Conservation (phyloP, 495 filamentous ascomycete genomes). For the Xanthoparmelia taractica region DNA sequence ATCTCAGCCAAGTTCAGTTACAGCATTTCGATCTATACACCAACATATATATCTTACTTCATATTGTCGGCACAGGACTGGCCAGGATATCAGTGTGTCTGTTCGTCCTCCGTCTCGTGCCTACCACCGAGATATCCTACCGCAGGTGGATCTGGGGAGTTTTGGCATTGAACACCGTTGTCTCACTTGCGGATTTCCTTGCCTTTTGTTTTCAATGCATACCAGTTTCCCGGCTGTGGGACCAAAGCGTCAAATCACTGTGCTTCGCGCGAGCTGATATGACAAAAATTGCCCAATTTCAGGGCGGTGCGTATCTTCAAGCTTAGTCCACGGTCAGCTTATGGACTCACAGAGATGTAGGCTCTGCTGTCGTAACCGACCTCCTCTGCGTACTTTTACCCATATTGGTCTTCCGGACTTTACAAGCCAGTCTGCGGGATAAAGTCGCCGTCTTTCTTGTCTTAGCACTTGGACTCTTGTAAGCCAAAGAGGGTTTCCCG, state of each 20-base stretch:
- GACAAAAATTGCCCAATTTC: neutral
- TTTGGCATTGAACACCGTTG: neutral
- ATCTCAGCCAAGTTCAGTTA: constrained; percentile 1
- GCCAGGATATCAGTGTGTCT: constrained; percentile 5
- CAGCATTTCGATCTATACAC: neutral
- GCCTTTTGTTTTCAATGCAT: constrained; percentile 5
- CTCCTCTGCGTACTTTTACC: constrained; percentile 1
- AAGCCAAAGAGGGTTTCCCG: neutral
- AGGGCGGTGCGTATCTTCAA: neutral
- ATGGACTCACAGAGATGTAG: neutral
- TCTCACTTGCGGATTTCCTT: neutral
- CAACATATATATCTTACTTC: neutral
- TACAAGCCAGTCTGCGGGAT: neutral
- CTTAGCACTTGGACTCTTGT: constrained; percentile 3
- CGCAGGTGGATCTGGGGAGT: neutral
- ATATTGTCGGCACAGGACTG: neutral
- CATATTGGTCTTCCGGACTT: neutral
- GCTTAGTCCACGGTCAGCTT: neutral
- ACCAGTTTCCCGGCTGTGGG: neutral
- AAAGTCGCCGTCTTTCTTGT: neutral
- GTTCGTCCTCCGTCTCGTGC: constrained; percentile 7
- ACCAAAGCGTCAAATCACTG: neutral
- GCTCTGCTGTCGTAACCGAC: neutral
- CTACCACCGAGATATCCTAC: neutral
- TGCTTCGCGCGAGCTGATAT: neutral